phyloP scores from a whole-genome alignment of 1,284 basidiomycete genomes.

The Phenoliferia sp. region DNA sequence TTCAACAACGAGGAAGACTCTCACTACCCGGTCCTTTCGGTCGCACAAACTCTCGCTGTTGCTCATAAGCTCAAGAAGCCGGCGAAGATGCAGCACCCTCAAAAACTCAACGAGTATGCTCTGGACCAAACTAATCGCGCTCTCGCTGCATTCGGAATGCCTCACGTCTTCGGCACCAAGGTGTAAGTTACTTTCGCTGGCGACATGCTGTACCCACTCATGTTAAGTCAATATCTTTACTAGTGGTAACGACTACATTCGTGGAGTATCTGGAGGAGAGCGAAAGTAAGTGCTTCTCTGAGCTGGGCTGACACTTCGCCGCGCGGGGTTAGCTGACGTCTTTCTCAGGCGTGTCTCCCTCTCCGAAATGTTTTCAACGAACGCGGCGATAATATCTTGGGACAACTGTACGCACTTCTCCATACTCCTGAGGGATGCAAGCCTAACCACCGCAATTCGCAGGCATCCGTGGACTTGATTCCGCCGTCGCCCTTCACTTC shows the following conservation, averaged over 20 bases:
- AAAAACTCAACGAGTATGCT: not conserved
- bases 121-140: not conserved
- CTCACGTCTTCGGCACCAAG: not conserved
- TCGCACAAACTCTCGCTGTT: slow-evolving; percentile 43
- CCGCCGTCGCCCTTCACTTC: slow-evolving; percentile 48
- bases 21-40: slow-evolving; percentile 56
- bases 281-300: slow-evolving; percentile 38
- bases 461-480: slow-evolving; percentile 58
- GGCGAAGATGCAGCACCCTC: not conserved
- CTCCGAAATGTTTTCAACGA: slow-evolving; percentile 49
- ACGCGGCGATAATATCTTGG: slow-evolving; percentile 43
- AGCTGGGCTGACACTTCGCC: not conserved
- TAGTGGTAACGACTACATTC: slow-evolving; percentile 51
- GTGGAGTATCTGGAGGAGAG: slow-evolving; percentile 46
- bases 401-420: slow-evolving; percentile 47
- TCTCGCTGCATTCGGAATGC: not conserved
- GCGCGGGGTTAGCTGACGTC: too few species aligned
- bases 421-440: too few species aligned
- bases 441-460: too few species aligned
- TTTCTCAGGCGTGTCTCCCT: slow-evolving; percentile 51
- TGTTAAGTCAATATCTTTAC: too few species aligned
- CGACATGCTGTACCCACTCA: too few species aligned
- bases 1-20: slow-evolving; percentile 48
- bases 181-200: not conserved
- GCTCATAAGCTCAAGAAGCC: slow-evolving; percentile 4